Evolutionary conservation across 1,284 basidiomycete species (phyloP).

Genomic region (Rhodotorula sp.): DNA sequence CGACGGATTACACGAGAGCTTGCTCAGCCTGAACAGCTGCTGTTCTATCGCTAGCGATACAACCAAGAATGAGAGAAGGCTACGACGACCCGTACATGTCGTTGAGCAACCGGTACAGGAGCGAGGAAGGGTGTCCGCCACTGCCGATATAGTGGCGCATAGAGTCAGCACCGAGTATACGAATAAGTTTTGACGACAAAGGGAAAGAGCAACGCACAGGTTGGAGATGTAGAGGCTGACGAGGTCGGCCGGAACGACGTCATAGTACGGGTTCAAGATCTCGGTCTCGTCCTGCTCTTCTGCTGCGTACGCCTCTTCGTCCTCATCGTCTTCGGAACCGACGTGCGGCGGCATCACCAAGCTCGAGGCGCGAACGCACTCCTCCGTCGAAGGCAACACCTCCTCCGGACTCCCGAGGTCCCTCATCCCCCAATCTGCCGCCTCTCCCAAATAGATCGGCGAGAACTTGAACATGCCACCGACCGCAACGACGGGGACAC

Average conservation of each 20-base stretch:
- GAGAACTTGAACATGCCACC: constrained; percentile 95
- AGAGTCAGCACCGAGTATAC: not conserved
- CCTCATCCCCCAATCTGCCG: constrained; percentile 67
- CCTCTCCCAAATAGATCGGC: constrained; percentile 87
- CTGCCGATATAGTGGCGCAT: no score
- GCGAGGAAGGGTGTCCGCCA: constrained; percentile 39
- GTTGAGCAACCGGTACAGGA: constrained; percentile 36
- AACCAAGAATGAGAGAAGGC: not conserved
- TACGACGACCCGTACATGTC: constrained; percentile 38
- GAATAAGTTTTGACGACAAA: not conserved
- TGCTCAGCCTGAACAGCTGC: no score
- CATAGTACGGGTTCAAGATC: constrained; percentile 73
- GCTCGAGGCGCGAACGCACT: not conserved
- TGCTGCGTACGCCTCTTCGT: constrained; percentile 36
- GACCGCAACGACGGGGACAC: constrained; percentile 89
- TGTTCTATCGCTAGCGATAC: no score
- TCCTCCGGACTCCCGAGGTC: constrained; percentile 83
- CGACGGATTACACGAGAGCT: no score
- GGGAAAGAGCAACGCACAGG: constrained; percentile 27
- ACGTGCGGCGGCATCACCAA: not conserved
- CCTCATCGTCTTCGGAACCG: constrained; percentile 55
- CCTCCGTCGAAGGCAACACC: constrained; percentile 57
- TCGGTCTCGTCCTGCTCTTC: constrained; percentile 49
- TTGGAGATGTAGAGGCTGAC: constrained; percentile 95
- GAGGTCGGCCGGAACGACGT: constrained; percentile 88